Base-by-base conservation (phyloP, 2,329 filamentous ascomycete species). In the Fusarium siculi region DNA sequence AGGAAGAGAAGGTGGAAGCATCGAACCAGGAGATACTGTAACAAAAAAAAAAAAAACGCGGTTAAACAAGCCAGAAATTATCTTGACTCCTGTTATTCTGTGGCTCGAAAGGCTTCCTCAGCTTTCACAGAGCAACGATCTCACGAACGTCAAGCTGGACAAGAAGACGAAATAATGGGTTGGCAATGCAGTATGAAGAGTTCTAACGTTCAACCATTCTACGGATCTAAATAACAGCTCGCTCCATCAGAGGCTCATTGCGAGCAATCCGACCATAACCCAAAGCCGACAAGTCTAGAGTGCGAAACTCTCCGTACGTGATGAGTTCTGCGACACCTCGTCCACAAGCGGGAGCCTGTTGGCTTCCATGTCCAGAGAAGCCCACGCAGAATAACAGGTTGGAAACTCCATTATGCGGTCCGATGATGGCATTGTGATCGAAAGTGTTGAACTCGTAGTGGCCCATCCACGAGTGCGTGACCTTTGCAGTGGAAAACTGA, bases 391-490 rank as follows among this genome's bases (percentile, higher is more conserved):
- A 65, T 15, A 42, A 44, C 9, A 70, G 5, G 6, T 68, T 68
- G 0, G 6, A 25, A 4, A 65, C 25, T 39, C 65, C 65, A 4
- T 30, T 56, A 8, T 68, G 65, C 7, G 65, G 65, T 4, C 65
- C 68, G 11, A 70, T 54, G 21, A 70, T 70, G 6, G 65, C 65
- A 16, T 70, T 69, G 2, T 68, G 65, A 9, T 69, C 65, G 18
- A 70, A 68, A 1, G 55, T 66, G 34, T 69, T 70, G 18, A 68
- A 62, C 55, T 70, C 68, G 15, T 70, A 69, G 40, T 69, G 65
- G 0, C 65, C 65, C 50, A 70, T 65, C 65, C 68, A 68, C 9
- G 65, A 66, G 15, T 68, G 59, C 5, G 68, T 69, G 7, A 58
- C 50, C 21, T 50, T 65, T 12, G 59, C 55, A 0, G 55, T 58